These are phyloP conservation scores for Cerrena zonata DNA, from an alignment of 1,284 basidiomycete species.

Conservation along the genomic window DNA sequence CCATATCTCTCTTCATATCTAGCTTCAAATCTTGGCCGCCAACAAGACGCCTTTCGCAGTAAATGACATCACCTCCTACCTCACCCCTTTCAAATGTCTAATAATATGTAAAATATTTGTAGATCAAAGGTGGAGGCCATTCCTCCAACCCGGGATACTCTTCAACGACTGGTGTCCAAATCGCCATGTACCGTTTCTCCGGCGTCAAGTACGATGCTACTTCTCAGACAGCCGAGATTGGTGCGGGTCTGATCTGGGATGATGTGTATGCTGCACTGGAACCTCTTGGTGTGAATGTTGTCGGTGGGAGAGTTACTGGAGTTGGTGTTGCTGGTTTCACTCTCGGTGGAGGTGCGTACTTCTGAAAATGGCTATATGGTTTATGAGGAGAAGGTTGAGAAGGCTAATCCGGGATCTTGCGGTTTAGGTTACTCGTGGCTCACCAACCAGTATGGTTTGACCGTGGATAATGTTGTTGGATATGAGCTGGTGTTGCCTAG, in stretches of 20 bases:
- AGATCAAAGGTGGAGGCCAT: slow-evolving; percentile 50
- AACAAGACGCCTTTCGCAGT: slow-evolving; percentile 36
- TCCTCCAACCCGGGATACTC: slow-evolving; percentile 43
- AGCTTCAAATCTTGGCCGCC: slow-evolving; percentile 41
- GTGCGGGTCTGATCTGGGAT: slow-evolving; percentile 46
- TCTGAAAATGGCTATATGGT: not conserved
- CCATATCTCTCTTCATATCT: no score
- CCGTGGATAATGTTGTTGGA: slow-evolving; percentile 37
- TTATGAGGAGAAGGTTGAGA: not conserved
- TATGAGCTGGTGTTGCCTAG: slow-evolving; percentile 38
- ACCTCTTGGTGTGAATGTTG: slow-evolving; percentile 35
- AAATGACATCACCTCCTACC: slow-evolving; percentile 8
- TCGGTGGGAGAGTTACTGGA: slow-evolving; percentile 40
- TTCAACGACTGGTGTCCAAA: slow-evolving; percentile 48
- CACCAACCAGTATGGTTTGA: slow-evolving; percentile 38
- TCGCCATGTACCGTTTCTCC: slow-evolving; percentile 41
- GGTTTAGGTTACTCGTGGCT: slow-evolving; percentile 38
- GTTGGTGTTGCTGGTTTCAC: slow-evolving; percentile 41
- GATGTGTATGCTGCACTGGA: slow-evolving; percentile 40
- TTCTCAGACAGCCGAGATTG: slow-evolving; percentile 35
- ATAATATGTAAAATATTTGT: not conserved
- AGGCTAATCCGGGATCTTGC: not conserved
- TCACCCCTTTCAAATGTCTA: not conserved
- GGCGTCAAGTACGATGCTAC: slow-evolving; percentile 31
- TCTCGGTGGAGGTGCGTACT: slow-evolving; percentile 39